Evolutionary conservation across 1,284 basidiomycete species (phyloP).

Genomic region (Ustilago nuda): DNA sequence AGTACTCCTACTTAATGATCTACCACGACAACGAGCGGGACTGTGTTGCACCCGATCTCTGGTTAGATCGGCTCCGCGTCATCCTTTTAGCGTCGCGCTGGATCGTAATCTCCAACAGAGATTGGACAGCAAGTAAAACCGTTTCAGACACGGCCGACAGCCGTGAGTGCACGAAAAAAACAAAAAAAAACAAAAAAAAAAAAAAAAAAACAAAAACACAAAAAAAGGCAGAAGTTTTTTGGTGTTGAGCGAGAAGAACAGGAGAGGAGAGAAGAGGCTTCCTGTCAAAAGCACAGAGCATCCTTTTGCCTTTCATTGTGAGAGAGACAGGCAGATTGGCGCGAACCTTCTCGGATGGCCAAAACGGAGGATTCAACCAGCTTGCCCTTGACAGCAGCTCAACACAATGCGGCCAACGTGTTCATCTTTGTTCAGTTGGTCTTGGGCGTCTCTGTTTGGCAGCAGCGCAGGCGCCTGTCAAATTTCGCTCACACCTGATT

Average conservation of each 20-base stretch:
- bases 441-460: constrained; percentile 14
- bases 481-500: constrained; percentile 29
- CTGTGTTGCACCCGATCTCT: no score
- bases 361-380: constrained; percentile 6
- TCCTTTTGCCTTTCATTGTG: background rate
- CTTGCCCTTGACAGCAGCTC: background rate
- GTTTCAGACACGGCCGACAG: constrained; percentile 34
- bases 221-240: background rate
- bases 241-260: background rate
- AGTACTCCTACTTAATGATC: no score
- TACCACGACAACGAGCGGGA: no score
- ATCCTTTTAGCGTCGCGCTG: no score
- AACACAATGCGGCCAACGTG: constrained; percentile 24
- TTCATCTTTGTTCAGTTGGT: constrained; percentile 4
- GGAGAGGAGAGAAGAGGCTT: constrained; percentile 11
- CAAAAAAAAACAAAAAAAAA: no score
- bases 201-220: background rate
- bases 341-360: background rate
- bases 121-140: constrained; percentile 16
- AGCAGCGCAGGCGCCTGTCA: constrained; percentile 2
- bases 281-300: background rate
- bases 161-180: background rate
- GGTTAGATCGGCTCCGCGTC: no score
- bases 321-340: background rate
- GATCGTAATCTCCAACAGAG: background rate